A percentile compares a stretch with the other conserved stretches of the same genome.
phyloP scores from a whole-genome alignment of 2,329 filamentous ascomycete species.

The Cladosporium oxysporum region DNA sequence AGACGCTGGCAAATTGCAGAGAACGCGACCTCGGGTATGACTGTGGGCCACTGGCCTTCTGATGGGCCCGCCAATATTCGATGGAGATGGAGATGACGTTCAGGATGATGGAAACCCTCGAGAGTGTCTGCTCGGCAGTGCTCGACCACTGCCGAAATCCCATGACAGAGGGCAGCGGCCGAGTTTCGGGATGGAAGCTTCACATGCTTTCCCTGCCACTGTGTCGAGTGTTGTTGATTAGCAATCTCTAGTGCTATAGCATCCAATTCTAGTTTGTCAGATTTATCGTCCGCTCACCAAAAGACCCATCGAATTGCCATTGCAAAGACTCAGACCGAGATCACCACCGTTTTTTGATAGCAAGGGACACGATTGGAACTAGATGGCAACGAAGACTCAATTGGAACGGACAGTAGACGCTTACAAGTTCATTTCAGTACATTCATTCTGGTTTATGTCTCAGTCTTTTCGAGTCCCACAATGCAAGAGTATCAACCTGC shows the following conservation, averaged over 20 bases:
- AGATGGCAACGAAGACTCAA: no score
- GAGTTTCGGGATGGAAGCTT: not conserved
- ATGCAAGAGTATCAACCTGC: not conserved
- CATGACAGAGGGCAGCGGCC: not conserved
- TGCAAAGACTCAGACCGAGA: not conserved
- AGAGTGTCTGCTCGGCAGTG: not conserved
- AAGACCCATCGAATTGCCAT: not conserved
- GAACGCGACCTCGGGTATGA: not conserved
- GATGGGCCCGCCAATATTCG: not conserved
- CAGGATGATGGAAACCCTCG: not conserved
- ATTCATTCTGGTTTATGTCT: not conserved
- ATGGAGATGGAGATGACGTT: constrained; percentile 9
- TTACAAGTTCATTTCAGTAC: not conserved
- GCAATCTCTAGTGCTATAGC: not conserved
- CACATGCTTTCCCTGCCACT: not conserved
- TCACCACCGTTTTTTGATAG: not conserved
- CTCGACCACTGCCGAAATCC: not conserved
- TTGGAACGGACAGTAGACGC: not conserved
- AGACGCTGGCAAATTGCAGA: not conserved
- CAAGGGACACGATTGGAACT: not conserved
- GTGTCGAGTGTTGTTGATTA: not conserved
- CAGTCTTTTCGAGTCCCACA: not conserved
- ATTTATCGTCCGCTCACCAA: not conserved
- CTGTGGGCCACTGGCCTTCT: not conserved
- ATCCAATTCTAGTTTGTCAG: not conserved